Evolutionary conservation across 2,329 filamentous ascomycete species (phyloP).

Genomic region (Orbilia oligospora): DNA sequence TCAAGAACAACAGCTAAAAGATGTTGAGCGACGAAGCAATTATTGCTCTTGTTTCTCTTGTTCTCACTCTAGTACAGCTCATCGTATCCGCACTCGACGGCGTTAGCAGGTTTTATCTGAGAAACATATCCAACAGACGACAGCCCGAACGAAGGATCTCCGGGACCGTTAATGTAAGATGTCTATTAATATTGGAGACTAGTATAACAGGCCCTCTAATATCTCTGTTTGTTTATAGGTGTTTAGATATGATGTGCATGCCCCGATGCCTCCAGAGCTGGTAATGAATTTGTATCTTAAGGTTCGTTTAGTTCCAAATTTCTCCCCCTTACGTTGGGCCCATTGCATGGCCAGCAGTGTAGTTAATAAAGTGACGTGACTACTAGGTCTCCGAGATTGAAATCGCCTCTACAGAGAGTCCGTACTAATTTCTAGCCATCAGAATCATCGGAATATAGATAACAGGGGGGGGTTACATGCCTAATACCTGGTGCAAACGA

Average conservation of each 20-base stretch:
- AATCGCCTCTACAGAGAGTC: not conserved
- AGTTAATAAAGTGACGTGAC: too few relatives aligned
- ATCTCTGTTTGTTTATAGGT: not conserved
- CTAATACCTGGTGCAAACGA: too few relatives aligned
- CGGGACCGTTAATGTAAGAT: not conserved
- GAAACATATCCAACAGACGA: not conserved
- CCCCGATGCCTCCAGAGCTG: not conserved
- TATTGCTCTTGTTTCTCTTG: not conserved
- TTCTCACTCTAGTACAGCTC: not conserved
- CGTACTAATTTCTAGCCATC: not conserved
- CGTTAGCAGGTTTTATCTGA: not conserved
- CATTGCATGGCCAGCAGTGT: too few relatives aligned
- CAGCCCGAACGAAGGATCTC: not conserved
- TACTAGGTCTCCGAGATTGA: not conserved
- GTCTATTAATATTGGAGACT: too few relatives aligned
- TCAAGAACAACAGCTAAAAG: not conserved
- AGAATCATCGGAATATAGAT: not conserved
- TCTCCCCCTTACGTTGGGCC: too few relatives aligned
- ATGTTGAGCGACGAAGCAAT: conserved; percentile 5
- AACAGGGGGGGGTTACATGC: too few relatives aligned
- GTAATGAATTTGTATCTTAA: not conserved
- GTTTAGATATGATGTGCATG: not conserved
- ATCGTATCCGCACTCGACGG: not conserved
- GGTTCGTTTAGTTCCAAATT: not conserved
- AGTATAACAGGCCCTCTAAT: too few relatives aligned